A percentile compares a stretch with the other conserved stretches of the same genome.
phyloP scores from a whole-genome alignment of 306 rosid species.

The Castanea sativa region DNA sequence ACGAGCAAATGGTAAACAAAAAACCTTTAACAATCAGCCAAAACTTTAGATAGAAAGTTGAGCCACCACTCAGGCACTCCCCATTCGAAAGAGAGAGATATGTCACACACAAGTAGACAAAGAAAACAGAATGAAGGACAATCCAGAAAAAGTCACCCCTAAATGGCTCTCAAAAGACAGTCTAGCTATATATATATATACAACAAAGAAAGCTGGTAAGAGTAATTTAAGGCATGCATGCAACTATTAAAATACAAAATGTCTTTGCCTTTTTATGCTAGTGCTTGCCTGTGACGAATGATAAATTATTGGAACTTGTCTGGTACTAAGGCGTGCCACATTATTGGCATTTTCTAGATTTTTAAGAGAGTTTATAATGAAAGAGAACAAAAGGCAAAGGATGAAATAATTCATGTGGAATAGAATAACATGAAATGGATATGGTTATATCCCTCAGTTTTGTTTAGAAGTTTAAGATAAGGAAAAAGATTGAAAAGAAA shows the following conservation, averaged over 20 bases:
- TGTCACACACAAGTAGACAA: constrained; percentile 62
- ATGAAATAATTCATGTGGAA: too few species aligned
- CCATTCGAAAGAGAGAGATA: constrained; percentile 34
- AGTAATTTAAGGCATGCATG: constrained; percentile 42
- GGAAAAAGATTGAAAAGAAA: too few species aligned
- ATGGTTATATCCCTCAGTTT: too few species aligned
- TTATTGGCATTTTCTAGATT: constrained; percentile 49
- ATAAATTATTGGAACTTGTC: constrained; percentile 29
- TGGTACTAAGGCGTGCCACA: constrained; percentile 23
- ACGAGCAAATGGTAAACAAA: constrained; percentile 33
- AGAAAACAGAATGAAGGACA: constrained; percentile 17
- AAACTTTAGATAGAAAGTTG: constrained; percentile 15
- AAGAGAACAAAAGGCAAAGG: too few species aligned
- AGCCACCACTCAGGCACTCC: background rate
- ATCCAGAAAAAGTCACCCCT: constrained; percentile 35
- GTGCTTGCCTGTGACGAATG: constrained; percentile 37
- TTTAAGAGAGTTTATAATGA: background rate
- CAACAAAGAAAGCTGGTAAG: constrained; percentile 49
- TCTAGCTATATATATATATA: background rate
- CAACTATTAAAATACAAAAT: constrained; percentile 49
- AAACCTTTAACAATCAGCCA: constrained; percentile 40
- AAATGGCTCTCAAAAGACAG: constrained; percentile 21
- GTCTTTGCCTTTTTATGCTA: constrained; percentile 29
- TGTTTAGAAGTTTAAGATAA: too few species aligned
- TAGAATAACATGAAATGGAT: too few species aligned